Base-by-base conservation (phyloP, 2,329 filamentous ascomycete genomes). In the Trichoderma hamatum region DNA sequence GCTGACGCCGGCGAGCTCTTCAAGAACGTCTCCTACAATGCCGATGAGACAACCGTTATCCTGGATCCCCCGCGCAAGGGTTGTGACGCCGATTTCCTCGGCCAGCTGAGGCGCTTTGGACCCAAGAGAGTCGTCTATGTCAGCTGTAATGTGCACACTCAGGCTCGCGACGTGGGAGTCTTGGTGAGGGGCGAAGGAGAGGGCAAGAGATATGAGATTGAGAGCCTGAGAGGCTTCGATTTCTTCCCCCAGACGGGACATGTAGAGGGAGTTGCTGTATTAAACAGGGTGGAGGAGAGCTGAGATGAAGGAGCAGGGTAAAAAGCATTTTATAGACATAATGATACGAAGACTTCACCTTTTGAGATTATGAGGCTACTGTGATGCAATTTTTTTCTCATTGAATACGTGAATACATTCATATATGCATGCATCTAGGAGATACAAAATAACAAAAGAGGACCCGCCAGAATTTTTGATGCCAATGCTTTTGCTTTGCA, bases 41-140 rank as follows among this genome's bases (percentile, higher is more conserved):
- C 92, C 2, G 88, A 93, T 70, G 89, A 97, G 81, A 98, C 95
- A 0, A 91, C 93, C 46, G 92, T 98, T n/a, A 91, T 99, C 71
- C 90, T 99, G 68, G 96, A 99, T 77, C 96, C 96, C n/a, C 94
- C 96, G 7, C 87, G 96, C 54, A 99, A 98, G 80, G 96, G 96
- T 11, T 98, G 96, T 78, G 95, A 97, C 74, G 88, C 89, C 59
- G 87, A 87, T 72, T 99, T 99, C 79, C 81, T 99, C 52, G 80
- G 83, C 19, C 96, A 99, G 82, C 80, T 99, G 75, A 82, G 97
- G 66, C 80, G 83, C 6, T 97, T 92, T 75, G 91, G 86, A 0
- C 95, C 96, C 0, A 85, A 85, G 72, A 85, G 96, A 70, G 88
- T 99, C 13, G 89, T 97, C 5, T 99, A 99, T 78, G 95, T 99